Evolutionary conservation across 2,329 filamentous ascomycete species (phyloP), one percentile per base, ranked within the genome.

Genomic region (Fonsecaea pedrosoi): DNA sequence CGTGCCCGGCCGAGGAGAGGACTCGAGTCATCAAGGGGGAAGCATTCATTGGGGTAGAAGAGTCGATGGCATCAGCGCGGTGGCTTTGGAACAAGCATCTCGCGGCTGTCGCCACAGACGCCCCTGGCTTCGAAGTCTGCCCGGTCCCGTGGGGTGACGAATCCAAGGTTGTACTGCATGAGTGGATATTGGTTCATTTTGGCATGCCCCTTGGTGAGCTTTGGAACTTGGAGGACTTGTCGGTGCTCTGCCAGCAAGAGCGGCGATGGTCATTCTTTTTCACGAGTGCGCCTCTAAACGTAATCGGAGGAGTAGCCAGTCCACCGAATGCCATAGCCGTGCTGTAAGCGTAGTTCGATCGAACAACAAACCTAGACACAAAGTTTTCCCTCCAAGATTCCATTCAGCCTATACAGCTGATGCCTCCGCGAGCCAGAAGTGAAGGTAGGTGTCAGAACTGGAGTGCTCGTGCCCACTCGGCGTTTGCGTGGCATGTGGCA

Each of bases 71-170:
- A 48, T 83, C 87, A 2, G 78, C 86, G 3, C 83, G 85, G 60
- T 92, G 89, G 89, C 69, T 91, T 64, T 89, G 90, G 80, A 87
- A 92, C 73, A 85, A 84, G 69, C 87, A 88, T 57, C 90, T 92
- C 70, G 82, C 89, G 0, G 87, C 85, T 0, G 88, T 90, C 0
- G 87, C 84, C 0, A 86, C 87, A 0, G 90, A 92, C 74, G 79
- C 83, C 13, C 85, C 84, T 21, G 81, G 84, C 0, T 90, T 91
- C 68, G 89, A 92, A 78, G 82, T 84, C 0, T 85, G 86, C 76
- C 87, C 88, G 1, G 84, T 85, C 5, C 57, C 69, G 7, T 65
- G 73, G 18, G 42, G 68, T 30, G 74, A 75, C 53, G 72, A 73
- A 68, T 80, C n/a, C 32, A 34, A 21, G 21, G 38, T 38, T 3